Percentiles rank a stretch among this genome's conserved stretches.
Evolutionary conservation across 306 rosid species (phyloP).

Genomic region (Prunus kanzakura): DNA sequence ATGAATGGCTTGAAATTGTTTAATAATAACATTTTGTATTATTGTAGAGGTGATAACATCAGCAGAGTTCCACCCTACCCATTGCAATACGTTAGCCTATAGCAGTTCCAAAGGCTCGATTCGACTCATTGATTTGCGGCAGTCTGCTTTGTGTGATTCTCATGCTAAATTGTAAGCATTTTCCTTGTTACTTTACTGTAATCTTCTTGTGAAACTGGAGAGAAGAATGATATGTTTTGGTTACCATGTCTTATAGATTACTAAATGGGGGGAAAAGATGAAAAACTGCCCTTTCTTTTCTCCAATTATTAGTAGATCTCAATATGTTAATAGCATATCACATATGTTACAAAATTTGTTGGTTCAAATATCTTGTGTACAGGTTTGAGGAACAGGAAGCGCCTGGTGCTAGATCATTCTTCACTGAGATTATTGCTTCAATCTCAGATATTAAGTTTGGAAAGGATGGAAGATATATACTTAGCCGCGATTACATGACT

Average conservation of each 20-base stretch:
- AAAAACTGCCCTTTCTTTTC: background rate
- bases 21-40: conserved; percentile 14
- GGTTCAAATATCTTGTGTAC: conserved; percentile 16
- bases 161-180: conserved; percentile 82
- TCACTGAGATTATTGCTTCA: conserved; percentile 97
- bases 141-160: conserved; percentile 97
- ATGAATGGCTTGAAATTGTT: background rate
- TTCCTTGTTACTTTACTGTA: conserved; percentile 5
- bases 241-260: background rate
- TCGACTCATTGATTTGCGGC: conserved; percentile 95
- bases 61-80: conserved; percentile 98
- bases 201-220: background rate
- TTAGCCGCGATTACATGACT: conserved; percentile 99
- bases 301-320: background rate
- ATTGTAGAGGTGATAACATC: conserved; percentile 97
- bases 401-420: conserved; percentile 95
- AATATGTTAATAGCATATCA: background rate
- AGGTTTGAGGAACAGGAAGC: conserved; percentile 98
- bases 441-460: conserved; percentile 93
- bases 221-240: background rate
- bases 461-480: conserved; percentile 87
- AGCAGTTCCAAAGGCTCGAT: conserved; percentile 99
- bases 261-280: background rate
- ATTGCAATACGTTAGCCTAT: conserved; percentile 89
- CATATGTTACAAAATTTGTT: background rate